Evolutionary conservation across 78 protist species (phyloP).

Genomic region (Dictyostelium capitatum): DNA sequence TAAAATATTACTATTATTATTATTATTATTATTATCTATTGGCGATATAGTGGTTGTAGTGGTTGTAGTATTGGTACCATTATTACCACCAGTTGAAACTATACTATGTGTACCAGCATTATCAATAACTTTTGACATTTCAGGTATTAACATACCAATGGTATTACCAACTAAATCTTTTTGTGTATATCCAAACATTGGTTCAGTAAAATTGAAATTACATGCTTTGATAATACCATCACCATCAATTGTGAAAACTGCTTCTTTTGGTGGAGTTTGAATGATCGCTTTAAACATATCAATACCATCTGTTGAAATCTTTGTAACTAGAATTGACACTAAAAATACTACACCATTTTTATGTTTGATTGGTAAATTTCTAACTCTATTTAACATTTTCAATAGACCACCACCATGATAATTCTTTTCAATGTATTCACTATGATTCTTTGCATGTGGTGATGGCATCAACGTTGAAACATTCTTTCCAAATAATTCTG

Average conservation of each 20-base stretch:
- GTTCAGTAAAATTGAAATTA: slow-evolving; percentile 62
- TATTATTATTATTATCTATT: not conserved
- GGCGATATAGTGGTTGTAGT: not conserved
- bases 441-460: slow-evolving; percentile 28
- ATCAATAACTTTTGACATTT: slow-evolving; percentile 37
- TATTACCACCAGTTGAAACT: not conserved
- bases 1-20: not conserved
- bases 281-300: slow-evolving; percentile 60
- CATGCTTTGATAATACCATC: slow-evolving; percentile 55
- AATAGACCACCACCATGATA: slow-evolving; percentile 50
- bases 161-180: slow-evolving; percentile 50
- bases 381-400: slow-evolving; percentile 42
- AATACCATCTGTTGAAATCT: slow-evolving; percentile 48
- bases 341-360: slow-evolving; percentile 55
- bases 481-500: slow-evolving; percentile 45
- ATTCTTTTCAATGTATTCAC: slow-evolving; percentile 32
- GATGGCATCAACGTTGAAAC: slow-evolving; percentile 45
- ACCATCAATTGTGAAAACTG: slow-evolving; percentile 37
- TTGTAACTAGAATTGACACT: slow-evolving; percentile 24
- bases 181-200: slow-evolving; percentile 69
- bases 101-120: not conserved
- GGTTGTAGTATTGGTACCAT: not conserved
- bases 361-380: slow-evolving; percentile 61
- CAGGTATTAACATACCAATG: slow-evolving; percentile 52
- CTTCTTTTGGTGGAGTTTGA: slow-evolving; percentile 58